phyloP scores from a whole-genome alignment of 1,284 basidiomycete genomes.

The Pseudozyma tsukubaensis region DNA sequence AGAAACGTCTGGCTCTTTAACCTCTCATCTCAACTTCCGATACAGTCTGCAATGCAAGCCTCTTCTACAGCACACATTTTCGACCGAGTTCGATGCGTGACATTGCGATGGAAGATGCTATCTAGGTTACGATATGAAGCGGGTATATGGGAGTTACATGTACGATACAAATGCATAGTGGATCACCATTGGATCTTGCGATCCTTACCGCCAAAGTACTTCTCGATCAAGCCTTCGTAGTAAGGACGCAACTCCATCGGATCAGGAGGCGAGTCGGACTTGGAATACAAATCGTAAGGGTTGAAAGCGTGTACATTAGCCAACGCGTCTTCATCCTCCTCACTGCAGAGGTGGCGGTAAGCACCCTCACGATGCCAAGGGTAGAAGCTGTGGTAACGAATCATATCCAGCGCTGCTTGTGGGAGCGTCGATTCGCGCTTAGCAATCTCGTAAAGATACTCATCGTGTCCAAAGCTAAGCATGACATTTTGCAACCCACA shows the following conservation, averaged over 20 bases:
- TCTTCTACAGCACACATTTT: slow-evolving; percentile 1
- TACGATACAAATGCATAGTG: not conserved
- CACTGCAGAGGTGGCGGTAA: slow-evolving; percentile 45
- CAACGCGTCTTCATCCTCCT: slow-evolving; percentile 39
- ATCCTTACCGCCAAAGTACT: slow-evolving; percentile 75
- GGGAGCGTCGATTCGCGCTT: slow-evolving; percentile 74
- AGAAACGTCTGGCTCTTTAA: not conserved
- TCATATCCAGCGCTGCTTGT: slow-evolving; percentile 86
- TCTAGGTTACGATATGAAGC: slow-evolving; percentile 8
- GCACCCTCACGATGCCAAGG: slow-evolving; percentile 72
- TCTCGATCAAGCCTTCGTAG: slow-evolving; percentile 82
- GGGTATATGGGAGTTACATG: slow-evolving; percentile 9
- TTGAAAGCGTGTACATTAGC: slow-evolving; percentile 75
- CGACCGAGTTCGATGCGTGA: not conserved
- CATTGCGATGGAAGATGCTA: slow-evolving; percentile 1
- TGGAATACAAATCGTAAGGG: slow-evolving; percentile 91
- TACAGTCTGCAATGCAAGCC: not conserved
- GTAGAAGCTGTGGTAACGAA: slow-evolving; percentile 93
- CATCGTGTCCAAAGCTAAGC: slow-evolving; percentile 90
- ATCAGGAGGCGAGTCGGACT: slow-evolving; percentile 79
- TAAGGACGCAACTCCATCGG: slow-evolving; percentile 79
- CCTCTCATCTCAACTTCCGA: not conserved
- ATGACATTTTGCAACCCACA: slow-evolving; percentile 91
- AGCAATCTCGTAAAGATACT: slow-evolving; percentile 55
- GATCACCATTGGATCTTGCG: slow-evolving; percentile 50